Evolutionary conservation across 768 basidiomycete species (phyloP), one percentile per base, ranked within the genome.

Genomic region (Serendipita indica): DNA sequence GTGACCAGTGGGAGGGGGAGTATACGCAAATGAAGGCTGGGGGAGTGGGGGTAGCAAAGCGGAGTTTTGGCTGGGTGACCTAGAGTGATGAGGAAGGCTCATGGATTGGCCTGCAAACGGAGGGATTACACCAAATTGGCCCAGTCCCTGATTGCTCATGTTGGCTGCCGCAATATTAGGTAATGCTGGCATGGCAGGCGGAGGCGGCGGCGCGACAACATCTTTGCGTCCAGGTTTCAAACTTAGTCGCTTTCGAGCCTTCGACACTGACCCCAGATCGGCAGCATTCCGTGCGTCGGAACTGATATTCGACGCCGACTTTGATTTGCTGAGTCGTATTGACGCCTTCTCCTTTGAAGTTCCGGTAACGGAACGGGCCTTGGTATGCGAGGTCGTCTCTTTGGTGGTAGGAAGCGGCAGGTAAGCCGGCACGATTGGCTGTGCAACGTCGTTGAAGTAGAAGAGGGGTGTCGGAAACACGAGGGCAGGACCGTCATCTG

Each of bases 111-210:
- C 10, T 4, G 49, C 2, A 16, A 28, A 54, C 20, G 20, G 49
- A 22, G 20, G 16, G 30, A 54, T 54, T 10, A 28, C 16, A 25
- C 49, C 49, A 54, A 54, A 54, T n/a, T 54, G 49, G 49, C 49
- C 30, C 4, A 54, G 22, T 7, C 2, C 41, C 27, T n/a, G 41
- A 43, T 43, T 43, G 27, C 7, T 43, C 2, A 25, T 25, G 1
- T 22, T 33, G 25, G 49, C 32, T 54, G 32, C 22, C n/a, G n/a
- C n/a, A n/a, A n/a, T n/a, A 27, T 28, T 33, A 22, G 49, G 49
- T 28, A 54, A 28, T 7, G 49, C 20, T 4, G 49, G 49, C 49
- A 54, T 54, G 49, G 49, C 49, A 16, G 49, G 49, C 30, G 49
- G 49, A 16, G 49, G 49, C 32, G 49, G 49, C 7, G 43, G 43